These are phyloP conservation scores for Chloromonas sp. DNA, from an alignment of 163 green algal genomes.

Conservation along the genomic window DNA sequence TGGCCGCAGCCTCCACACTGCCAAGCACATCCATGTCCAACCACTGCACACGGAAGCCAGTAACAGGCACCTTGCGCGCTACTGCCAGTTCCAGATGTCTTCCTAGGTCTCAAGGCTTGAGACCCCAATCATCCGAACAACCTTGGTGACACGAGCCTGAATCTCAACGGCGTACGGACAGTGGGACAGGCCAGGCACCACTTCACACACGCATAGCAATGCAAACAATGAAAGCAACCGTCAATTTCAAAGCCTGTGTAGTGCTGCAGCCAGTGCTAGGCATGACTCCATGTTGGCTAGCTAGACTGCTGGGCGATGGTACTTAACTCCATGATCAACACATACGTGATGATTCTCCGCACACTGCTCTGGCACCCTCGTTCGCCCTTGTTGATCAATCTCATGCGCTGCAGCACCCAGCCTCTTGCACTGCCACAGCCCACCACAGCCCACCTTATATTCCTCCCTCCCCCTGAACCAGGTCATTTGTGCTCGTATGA, in stretches of 20 bases:
- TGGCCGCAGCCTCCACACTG: background rate
- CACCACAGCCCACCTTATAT: background rate
- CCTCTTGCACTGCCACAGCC: background rate
- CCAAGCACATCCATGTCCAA: background rate
- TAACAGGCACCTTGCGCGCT: no score
- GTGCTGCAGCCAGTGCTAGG: no score
- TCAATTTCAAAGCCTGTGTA: no score
- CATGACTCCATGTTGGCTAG: no score
- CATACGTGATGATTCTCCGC: no score
- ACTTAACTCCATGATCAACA: no score
- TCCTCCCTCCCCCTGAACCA: slow-evolving; percentile 61
- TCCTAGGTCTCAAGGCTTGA: no score
- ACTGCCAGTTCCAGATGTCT: no score
- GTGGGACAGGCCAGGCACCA: background rate
- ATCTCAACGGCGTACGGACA: background rate
- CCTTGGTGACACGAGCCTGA: background rate
- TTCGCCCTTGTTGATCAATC: background rate
- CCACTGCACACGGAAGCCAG: background rate
- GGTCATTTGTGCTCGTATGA: slow-evolving; percentile 74
- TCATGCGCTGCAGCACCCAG: background rate
- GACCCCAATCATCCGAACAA: background rate
- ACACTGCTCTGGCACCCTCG: background rate
- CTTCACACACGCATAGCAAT: background rate
- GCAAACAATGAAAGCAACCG: no score
- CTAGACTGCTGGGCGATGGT: no score